Evolutionary conservation across 2,329 filamentous ascomycete genomes (phyloP).

Genomic region (Atkinsonella hypoxylon): DNA sequence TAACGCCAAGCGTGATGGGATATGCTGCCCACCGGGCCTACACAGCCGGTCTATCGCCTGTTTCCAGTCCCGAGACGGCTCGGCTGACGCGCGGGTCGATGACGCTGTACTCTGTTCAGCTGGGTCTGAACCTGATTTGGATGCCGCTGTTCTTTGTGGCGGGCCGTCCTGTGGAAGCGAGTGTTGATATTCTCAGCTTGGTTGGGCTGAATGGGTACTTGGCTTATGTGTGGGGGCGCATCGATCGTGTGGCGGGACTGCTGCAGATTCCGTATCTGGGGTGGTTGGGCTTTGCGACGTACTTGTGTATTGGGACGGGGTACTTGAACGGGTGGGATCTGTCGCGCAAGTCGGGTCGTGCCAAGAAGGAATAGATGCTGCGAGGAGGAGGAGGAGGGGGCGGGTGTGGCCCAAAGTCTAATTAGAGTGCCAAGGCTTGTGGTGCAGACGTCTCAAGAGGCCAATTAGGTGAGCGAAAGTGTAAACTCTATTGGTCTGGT

Average conservation of each 20-base stretch:
- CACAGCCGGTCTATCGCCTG: conserved; percentile 46
- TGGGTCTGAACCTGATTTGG: conserved; percentile 76
- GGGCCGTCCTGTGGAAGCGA: conserved; percentile 60
- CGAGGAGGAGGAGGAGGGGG: too few relatives aligned
- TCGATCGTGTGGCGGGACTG: conserved; percentile 63
- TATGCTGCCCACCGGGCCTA: conserved; percentile 77
- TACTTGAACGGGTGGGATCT: conserved; percentile 59
- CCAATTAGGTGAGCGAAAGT: not conserved
- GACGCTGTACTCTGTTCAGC: conserved; percentile 75
- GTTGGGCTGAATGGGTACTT: conserved; percentile 63
- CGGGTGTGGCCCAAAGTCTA: too few relatives aligned
- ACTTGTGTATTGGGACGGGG: conserved; percentile 60
- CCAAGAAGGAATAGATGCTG: conserved; percentile 7
- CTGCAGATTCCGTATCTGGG: conserved; percentile 69
- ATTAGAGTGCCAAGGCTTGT: not conserved
- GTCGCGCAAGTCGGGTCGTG: conserved; percentile 16
- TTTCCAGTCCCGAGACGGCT: conserved; percentile 39
- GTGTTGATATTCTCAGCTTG: conserved; percentile 62
- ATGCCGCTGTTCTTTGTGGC: conserved; percentile 88
- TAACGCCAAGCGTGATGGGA: conserved; percentile 53
- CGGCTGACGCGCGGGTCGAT: conserved; percentile 51
- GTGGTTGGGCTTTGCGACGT: conserved; percentile 82
- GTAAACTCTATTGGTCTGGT: not conserved
- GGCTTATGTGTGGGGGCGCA: conserved; percentile 60
- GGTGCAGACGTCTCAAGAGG: too few relatives aligned